Evolutionary conservation across 768 basidiomycete species (phyloP), one percentile per base, ranked within the genome.

Genomic region (Sistotremastrum suecicum): DNA sequence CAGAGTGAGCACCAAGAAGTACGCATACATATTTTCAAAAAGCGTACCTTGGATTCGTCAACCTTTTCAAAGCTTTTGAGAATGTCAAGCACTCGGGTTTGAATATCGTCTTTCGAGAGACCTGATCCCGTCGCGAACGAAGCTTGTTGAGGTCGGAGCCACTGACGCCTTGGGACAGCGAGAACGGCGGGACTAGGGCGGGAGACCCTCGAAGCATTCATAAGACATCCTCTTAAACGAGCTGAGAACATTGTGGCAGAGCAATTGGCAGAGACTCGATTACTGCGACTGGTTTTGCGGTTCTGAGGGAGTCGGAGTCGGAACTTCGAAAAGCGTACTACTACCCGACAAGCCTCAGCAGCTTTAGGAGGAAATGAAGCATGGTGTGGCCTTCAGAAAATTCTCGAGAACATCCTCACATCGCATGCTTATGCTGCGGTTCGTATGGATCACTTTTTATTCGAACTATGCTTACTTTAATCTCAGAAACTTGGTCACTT

Each of bases 381-480:
- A 97, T 78, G 88, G 90, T 37, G 71, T 88, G 46, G 86, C 87
- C 12, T 87, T 90, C 63, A 77, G 90, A 58, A 94, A 92, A 58
- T 78, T 95, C 60, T 86, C 85, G 58, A 76, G 92, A 65, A 83
- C 87, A 12, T 81, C 88, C 45, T 85, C 90, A 7, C 94, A 98
- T 59, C 72, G 94, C 54, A 83, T 83, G 69, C 72, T 95, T 46
- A 89, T 98, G 83, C 69, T 98, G 45, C 73, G 94, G 90, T 92
- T 55, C 48, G 72, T 46, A 29, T 12, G 7, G 9, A 29, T 12
- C 9, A 11, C 34, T 28, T 44, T 35, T 41, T 42, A 2, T 30
- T 20, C 20, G 8, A 48, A 51, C 20, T 37, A 45, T 43, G 43
- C 46, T 57, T 43, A 51, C n/a, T 2, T 20, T 29, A 11, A 11